These are phyloP conservation scores for Penicillium antarcticum DNA, from an alignment of 495 filamentous ascomycete genomes.

Conservation along the genomic window DNA sequence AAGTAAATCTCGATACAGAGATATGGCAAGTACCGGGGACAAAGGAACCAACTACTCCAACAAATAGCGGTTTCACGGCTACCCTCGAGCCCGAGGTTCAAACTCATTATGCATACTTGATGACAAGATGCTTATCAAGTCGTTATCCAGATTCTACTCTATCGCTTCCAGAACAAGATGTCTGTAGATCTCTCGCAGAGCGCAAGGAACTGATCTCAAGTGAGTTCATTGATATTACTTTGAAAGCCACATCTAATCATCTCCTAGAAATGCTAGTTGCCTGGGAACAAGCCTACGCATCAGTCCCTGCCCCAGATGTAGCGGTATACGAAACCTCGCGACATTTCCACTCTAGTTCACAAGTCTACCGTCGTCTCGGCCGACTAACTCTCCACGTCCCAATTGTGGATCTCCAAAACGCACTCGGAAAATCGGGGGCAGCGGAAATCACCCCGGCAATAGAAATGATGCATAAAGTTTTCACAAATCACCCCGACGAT, in stretches of 20 bases:
- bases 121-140: constrained; percentile 1
- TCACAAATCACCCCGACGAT: neutral
- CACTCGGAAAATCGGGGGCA: constrained; percentile 4
- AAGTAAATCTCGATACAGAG: neutral
- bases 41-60: neutral
- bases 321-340: neutral
- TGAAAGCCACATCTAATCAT: neutral
- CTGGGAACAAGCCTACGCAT: constrained; percentile 4
- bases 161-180: neutral
- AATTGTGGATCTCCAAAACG: constrained; percentile 8
- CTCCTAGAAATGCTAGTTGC: neutral
- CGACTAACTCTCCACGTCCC: constrained; percentile 6
- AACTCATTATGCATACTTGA: neutral
- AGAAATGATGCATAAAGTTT: neutral
- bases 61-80: no score
- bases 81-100: neutral
- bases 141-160: neutral
- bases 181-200: neutral
- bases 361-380: neutral
- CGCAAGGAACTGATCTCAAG: neutral
- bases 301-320: neutral
- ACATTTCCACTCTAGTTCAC: constrained; percentile 1
- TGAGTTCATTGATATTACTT: neutral
- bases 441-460: constrained; percentile 1
- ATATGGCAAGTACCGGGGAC: neutral